A percentile compares a stretch with the other conserved stretches of the same genome.
Conservation (phyloP, 805 yeast genomes). For the Kluyveromyces dobzhanskii region DNA sequence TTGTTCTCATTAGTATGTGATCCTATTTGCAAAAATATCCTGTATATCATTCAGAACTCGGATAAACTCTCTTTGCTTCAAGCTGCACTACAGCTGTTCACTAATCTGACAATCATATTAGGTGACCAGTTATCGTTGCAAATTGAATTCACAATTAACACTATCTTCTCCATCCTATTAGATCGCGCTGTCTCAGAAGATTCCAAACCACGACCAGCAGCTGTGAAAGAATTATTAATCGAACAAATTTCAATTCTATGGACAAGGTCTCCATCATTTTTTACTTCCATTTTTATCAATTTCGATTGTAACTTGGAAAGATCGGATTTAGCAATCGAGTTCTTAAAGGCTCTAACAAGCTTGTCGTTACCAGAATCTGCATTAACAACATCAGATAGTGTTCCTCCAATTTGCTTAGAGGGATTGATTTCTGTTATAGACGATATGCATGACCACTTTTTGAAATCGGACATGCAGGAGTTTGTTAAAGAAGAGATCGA, state of each 20-base stretch:
- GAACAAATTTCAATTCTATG: constrained; percentile 78
- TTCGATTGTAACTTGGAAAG: constrained; percentile 90
- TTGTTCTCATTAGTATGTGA: constrained; percentile 65
- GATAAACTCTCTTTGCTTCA: constrained; percentile 69
- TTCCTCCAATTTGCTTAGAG: constrained; percentile 90
- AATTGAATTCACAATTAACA: constrained; percentile 60
- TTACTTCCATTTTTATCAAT: constrained; percentile 66
- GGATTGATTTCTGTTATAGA: constrained; percentile 68
- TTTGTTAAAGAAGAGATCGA: constrained; percentile 19
- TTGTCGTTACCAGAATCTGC: constrained; percentile 85
- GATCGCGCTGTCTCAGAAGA: constrained; percentile 11
- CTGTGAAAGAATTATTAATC: constrained; percentile 70
- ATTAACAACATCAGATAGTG: constrained; percentile 64
- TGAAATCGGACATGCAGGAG: constrained; percentile 14
- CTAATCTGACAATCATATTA: constrained; percentile 60
- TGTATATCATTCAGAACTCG: constrained; percentile 63
- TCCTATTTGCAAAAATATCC: constrained; percentile 75
- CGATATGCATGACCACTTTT: constrained; percentile 44
- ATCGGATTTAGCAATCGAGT: constrained; percentile 60
- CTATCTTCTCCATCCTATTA: constrained; percentile 52
- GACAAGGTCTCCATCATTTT: constrained; percentile 72
- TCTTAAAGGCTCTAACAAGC: constrained; percentile 64
- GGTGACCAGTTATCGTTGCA: constrained; percentile 67
- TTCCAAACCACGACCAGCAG: constrained; percentile 29
- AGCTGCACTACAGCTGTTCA: constrained; percentile 65